phyloP scores from a whole-genome alignment of 2,329 filamentous ascomycete species.

The Daldinia sp. region DNA sequence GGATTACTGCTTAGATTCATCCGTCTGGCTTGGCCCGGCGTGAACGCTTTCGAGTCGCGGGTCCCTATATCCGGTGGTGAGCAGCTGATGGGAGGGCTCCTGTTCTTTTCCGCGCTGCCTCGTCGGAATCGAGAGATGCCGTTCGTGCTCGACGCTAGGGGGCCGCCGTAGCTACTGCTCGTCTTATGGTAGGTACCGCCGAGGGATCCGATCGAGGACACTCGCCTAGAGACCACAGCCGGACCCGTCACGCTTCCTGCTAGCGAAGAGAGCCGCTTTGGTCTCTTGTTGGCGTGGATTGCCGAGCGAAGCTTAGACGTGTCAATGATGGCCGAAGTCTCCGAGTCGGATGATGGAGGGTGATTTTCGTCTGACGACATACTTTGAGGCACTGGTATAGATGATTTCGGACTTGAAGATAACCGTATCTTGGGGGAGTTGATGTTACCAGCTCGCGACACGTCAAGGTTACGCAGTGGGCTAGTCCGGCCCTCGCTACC shows the following conservation, averaged over 20 bases:
- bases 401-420: slow-evolving; percentile 50
- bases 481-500: slow-evolving; percentile 61
- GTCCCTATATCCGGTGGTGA: slow-evolving; percentile 58
- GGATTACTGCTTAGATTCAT: slow-evolving; percentile 63
- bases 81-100: slow-evolving; percentile 66
- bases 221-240: slow-evolving; percentile 53
- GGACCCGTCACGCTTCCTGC: slow-evolving; percentile 32
- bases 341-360: slow-evolving; percentile 63
- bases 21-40: slow-evolving; percentile 66
- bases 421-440: slow-evolving; percentile 59
- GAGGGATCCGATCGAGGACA: slow-evolving; percentile 60
- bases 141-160: slow-evolving; percentile 62
- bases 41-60: slow-evolving; percentile 57
- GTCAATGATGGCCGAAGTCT: slow-evolving; percentile 62
- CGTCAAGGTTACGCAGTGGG: slow-evolving; percentile 64
- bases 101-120: slow-evolving; percentile 63
- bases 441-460: slow-evolving; percentile 63
- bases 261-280: slow-evolving; percentile 57
- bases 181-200: slow-evolving; percentile 52
- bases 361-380: slow-evolving; percentile 65
- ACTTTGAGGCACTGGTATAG: slow-evolving; percentile 49
- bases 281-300: slow-evolving; percentile 65
- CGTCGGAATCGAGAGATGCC: slow-evolving; percentile 68
- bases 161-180: slow-evolving; percentile 54
- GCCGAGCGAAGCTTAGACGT: slow-evolving; percentile 67